A percentile compares a stretch with the other conserved stretches of the same genome.
Conservation (phyloP, 2,329 filamentous ascomycete species). For the Claviceps paspali region DNA sequence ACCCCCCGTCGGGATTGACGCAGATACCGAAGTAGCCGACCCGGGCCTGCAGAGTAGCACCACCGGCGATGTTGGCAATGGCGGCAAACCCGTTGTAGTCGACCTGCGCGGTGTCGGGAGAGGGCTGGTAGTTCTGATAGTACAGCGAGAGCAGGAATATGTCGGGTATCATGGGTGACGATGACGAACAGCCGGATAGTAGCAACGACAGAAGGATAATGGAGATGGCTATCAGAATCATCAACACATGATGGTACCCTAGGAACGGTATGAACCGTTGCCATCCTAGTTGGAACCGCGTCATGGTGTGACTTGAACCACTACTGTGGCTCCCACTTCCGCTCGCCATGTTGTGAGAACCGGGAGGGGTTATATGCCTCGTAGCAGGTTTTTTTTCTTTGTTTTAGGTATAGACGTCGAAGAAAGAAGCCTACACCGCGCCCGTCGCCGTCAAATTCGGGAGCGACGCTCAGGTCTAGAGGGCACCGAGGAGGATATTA, state of each 20-base stretch:
- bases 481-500: too few relatives aligned
- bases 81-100: conserved; percentile 75
- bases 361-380: not conserved
- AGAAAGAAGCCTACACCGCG: not conserved
- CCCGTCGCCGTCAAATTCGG: not conserved
- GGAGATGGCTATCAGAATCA: conserved; percentile 87
- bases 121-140: conserved; percentile 74
- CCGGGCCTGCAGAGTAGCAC: conserved; percentile 70
- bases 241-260: conserved; percentile 74
- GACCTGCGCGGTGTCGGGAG: conserved; percentile 74
- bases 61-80: conserved; percentile 78
- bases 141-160: conserved; percentile 98
- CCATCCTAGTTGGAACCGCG: conserved; percentile 32
- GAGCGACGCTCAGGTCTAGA: not conserved
- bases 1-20: conserved; percentile 77
- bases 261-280: conserved; percentile 54
- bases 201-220: conserved; percentile 89
- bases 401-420: too few relatives aligned
- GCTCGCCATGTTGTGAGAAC: conserved; percentile 6
- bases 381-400: not conserved
- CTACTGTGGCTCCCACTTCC: conserved; percentile 12
- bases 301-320: conserved; percentile 12
- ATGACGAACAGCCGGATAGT: conserved; percentile 90
- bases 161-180: conserved; percentile 81
- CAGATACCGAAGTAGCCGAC: conserved; percentile 98